These are phyloP conservation scores for Cardamine resedifolia DNA, from an alignment of 345 rosid species.

Conservation along the genomic window DNA sequence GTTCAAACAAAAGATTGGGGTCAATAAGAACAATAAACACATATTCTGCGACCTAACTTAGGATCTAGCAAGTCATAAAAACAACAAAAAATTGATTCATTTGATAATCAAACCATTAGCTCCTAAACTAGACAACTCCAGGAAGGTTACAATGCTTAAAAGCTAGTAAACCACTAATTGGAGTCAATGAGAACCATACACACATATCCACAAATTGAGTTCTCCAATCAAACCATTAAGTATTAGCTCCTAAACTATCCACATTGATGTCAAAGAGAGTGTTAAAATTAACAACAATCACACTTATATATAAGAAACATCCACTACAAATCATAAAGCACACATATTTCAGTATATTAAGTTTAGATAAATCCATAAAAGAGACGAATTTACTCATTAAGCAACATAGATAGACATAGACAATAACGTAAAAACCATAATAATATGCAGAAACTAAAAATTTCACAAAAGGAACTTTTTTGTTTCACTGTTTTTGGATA, in stretches of 20 bases:
- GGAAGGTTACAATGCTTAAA: background rate
- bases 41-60: background rate
- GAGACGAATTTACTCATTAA: background rate
- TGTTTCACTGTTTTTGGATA: background rate
- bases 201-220: background rate
- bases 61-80: background rate
- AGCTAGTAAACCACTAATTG: background rate
- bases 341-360: conserved; percentile 19
- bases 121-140: background rate
- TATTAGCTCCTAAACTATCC: background rate
- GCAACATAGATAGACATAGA: conserved; percentile 1
- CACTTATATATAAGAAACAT: conserved; percentile 6
- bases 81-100: background rate
- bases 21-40: background rate
- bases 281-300: background rate
- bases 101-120: background rate
- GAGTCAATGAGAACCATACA: background rate
- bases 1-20: background rate
- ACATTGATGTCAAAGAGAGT: background rate
- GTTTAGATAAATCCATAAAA: conserved; percentile 26
- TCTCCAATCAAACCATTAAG: background rate
- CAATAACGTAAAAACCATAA: background rate
- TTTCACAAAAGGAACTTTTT: conserved; percentile 21
- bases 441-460: conserved; percentile 18
- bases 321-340: conserved; percentile 17